Evolutionary conservation across 176 grass and related monocot species (phyloP).

Genomic region (Typha latifolia): DNA sequence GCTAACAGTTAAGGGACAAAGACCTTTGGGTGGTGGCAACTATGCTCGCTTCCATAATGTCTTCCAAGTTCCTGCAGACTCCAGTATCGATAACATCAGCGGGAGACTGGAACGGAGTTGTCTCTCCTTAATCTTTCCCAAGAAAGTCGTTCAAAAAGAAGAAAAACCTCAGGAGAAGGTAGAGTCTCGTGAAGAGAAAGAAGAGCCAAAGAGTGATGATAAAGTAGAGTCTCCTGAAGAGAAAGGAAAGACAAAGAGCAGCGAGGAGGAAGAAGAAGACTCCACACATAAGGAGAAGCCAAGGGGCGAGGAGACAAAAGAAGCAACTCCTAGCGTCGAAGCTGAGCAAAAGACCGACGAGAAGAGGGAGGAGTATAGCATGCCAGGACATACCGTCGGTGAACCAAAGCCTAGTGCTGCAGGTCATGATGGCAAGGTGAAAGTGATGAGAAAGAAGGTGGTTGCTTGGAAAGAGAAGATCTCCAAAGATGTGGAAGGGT

Average conservation of each 20-base stretch:
- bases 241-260: neutral
- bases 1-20: constrained; percentile 37
- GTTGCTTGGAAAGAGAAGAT: constrained; percentile 21
- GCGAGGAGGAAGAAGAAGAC: constrained; percentile 10
- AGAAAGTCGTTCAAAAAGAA: neutral
- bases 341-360: neutral
- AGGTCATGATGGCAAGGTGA: constrained; percentile 5
- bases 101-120: constrained; percentile 33
- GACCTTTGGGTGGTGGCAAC: constrained; percentile 10
- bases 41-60: constrained; percentile 21
- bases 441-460: neutral
- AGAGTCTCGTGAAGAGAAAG: neutral
- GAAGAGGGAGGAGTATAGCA: neutral
- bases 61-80: constrained; percentile 35
- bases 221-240: neutral
- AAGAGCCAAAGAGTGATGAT: constrained; percentile 3
- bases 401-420: neutral
- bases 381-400: neutral
- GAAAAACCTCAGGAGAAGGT: neutral
- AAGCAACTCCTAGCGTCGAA: neutral
- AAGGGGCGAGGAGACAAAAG: constrained; percentile 8
- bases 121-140: constrained; percentile 37
- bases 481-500: constrained; percentile 14
- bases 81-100: constrained; percentile 24
- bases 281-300: neutral